Base-by-base conservation (phyloP, 306 rosid genomes). In the Prunus kanzakura region DNA sequence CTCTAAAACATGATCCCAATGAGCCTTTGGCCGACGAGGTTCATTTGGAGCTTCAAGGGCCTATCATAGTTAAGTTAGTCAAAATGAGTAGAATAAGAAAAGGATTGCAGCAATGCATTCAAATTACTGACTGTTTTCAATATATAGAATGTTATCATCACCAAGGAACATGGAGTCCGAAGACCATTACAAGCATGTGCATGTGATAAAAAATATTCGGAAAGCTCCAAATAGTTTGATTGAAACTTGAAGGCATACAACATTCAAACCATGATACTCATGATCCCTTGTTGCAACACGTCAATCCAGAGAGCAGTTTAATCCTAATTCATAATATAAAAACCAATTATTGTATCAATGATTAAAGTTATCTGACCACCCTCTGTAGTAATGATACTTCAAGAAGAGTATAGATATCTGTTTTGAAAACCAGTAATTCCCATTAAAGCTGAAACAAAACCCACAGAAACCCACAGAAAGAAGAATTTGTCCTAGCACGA, bases 1-100 rank as follows among this genome's bases (percentile, higher is more conserved):
- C 80, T 95, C 99, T 70, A 95, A 90, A 78, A 95, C 99, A 90
- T 95, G 97, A 86, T 95, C 99, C 99, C 99, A 95, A 77, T 95
- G 99, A 69, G 96, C 82, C 86, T 95, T 95, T 60, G 97, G 96
- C 54, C 97, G 93, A 10, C 82, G 85, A 67, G 92, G 96, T 77
- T 95, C 99, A 82, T 83, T 87, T 15, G 93, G 85, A 92, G 89
- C 91, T 86, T 95, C 99, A 84, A 90, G 92, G 64, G 90, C 90
- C 99, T 95, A 85, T 79, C 58, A 81, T 63, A 67, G 75, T 77
- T 72, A 77, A 35, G 72, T 47, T 20, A 32, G 27, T 64, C 64
- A 56, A 27, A 77, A 81, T 56, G 63, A 35, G 54, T 67, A 45
- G 67, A 87, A 11, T 63, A 67, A 84, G 47, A 46, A 78, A 15